phyloP scores from a whole-genome alignment of 2,329 filamentous ascomycete genomes.

The Whalleya microplaca region DNA sequence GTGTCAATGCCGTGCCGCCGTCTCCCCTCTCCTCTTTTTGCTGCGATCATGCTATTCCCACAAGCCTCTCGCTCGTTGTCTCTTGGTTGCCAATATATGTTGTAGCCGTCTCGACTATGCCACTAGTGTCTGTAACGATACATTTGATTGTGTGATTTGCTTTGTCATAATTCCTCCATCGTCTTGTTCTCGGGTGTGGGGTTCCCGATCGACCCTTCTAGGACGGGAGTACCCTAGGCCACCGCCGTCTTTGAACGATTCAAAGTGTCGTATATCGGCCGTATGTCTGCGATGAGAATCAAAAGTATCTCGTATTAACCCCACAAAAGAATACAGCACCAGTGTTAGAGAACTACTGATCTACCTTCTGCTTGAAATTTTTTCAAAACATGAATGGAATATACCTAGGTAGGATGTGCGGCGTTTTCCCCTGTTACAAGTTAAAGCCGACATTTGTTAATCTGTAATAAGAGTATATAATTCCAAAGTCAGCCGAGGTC shows the following conservation, averaged over 20 bases:
- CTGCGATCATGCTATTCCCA: constrained; percentile 28
- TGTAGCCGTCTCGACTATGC: constrained; percentile 31
- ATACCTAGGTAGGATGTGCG: no score
- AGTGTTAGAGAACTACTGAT: neutral
- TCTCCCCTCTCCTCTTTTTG: constrained; percentile 24
- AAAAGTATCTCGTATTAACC: constrained; percentile 23
- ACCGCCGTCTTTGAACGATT: constrained; percentile 29
- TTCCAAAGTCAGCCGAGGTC: neutral
- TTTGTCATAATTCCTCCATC: constrained; percentile 20
- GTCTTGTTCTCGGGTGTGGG: constrained; percentile 14
- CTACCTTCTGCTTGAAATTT: neutral
- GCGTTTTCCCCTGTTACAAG: no score
- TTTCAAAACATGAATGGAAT: no score
- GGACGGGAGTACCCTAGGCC: constrained; percentile 16
- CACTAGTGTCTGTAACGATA: constrained; percentile 29
- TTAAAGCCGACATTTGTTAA: no score
- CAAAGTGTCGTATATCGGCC: constrained; percentile 31
- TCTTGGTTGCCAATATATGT: constrained; percentile 30
- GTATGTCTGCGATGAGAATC: constrained; percentile 27
- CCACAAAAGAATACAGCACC: neutral
- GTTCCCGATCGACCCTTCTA: constrained; percentile 17
- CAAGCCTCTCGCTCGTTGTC: constrained; percentile 27
- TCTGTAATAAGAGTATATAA: neutral
- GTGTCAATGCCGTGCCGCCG: constrained; percentile 22
- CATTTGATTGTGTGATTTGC: constrained; percentile 30